These are phyloP conservation scores for Psilocybe subaeruginosa DNA, from an alignment of 768 basidiomycete genomes.

Conservation along the genomic window DNA sequence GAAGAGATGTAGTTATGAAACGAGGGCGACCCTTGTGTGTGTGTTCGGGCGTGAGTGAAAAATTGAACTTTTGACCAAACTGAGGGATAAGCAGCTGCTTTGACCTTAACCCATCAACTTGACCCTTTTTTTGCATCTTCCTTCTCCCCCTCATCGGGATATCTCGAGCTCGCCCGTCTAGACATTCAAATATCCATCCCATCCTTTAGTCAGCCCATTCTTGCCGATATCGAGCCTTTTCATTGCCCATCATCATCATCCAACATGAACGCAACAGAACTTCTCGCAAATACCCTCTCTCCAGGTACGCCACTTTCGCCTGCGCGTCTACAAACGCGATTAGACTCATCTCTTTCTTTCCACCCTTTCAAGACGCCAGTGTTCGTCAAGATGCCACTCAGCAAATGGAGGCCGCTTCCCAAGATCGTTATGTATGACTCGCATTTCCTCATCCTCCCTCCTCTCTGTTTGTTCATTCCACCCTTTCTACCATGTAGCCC, in stretches of 20 bases:
- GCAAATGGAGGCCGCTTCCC: slow-evolving; percentile 84
- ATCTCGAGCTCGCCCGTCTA: slow-evolving; percentile 12
- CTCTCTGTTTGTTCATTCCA: slow-evolving; percentile 22
- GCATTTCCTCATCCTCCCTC: slow-evolving; percentile 16
- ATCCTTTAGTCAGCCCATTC: slow-evolving; percentile 11
- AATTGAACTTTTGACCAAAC: slow-evolving; percentile 26
- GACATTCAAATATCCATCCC: slow-evolving; percentile 8
- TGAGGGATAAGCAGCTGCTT: slow-evolving; percentile 17
- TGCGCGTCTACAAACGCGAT: slow-evolving; percentile 32
- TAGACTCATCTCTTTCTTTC: slow-evolving; percentile 22
- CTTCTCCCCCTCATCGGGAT: slow-evolving; percentile 19
- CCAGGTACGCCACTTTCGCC: slow-evolving; percentile 60
- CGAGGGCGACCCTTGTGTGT: slow-evolving; percentile 17
- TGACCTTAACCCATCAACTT: slow-evolving; percentile 15
- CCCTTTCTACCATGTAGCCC: slow-evolving; percentile 53
- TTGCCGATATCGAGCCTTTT: slow-evolving; percentile 6
- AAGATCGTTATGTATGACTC: slow-evolving; percentile 84
- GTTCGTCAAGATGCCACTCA: slow-evolving; percentile 92
- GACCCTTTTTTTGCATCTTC: slow-evolving; percentile 21
- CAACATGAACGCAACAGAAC: slow-evolving; percentile 88
- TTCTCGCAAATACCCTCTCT: slow-evolving; percentile 92
- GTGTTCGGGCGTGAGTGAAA: slow-evolving; percentile 25
- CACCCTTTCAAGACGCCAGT: slow-evolving; percentile 63
- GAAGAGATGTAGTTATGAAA: slow-evolving; percentile 7
- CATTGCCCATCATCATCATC: slow-evolving; percentile 26